Percentiles rank a stretch among this genome's conserved stretches.
Evolutionary conservation across 2,329 filamentous ascomycete species (phyloP).

Genomic region (Aspergillus costaricaensis): DNA sequence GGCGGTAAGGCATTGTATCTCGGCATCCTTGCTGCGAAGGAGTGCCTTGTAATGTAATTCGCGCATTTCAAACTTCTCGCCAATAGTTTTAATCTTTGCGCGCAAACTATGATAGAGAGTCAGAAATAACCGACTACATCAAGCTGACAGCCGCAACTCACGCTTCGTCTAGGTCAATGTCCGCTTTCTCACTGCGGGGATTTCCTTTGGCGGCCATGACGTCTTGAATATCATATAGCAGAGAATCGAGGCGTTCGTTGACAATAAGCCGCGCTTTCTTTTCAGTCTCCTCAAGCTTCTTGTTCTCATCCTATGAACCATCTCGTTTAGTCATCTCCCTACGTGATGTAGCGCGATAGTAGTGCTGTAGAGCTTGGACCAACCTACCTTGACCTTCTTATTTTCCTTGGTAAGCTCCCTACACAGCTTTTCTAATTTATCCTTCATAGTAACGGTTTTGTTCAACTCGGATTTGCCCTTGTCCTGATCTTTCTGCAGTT

Average conservation of each 20-base stretch:
- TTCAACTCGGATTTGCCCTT: slow-evolving; percentile 82
- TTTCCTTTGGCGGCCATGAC: slow-evolving; percentile 85
- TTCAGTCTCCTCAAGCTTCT: slow-evolving; percentile 82
- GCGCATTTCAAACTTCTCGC: slow-evolving; percentile 94
- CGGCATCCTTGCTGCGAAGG: slow-evolving; percentile 90
- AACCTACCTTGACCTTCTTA: slow-evolving; percentile 88
- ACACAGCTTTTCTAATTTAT: slow-evolving; percentile 95
- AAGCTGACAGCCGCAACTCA: slow-evolving; percentile 50
- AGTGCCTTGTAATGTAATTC: slow-evolving; percentile 92
- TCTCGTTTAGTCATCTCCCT: slow-evolving; percentile 17
- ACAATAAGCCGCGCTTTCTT: slow-evolving; percentile 79
- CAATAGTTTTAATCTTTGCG: slow-evolving; percentile 86
- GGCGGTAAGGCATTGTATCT: slow-evolving; percentile 88
- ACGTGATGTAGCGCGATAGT: not conserved
- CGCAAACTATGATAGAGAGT: slow-evolving; percentile 46
- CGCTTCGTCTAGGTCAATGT: slow-evolving; percentile 88
- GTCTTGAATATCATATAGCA: slow-evolving; percentile 82
- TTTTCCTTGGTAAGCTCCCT: slow-evolving; percentile 94
- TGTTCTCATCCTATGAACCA: slow-evolving; percentile 75
- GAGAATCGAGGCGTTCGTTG: slow-evolving; percentile 78
- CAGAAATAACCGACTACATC: slow-evolving; percentile 9
- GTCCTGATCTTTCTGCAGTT: slow-evolving; percentile 95
- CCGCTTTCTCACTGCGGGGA: slow-evolving; percentile 75
- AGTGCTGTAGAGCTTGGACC: slow-evolving; percentile 3
- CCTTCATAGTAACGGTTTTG: slow-evolving; percentile 87